phyloP scores from a whole-genome alignment of 805 yeast species.

The Yarrowia divulgata region DNA sequence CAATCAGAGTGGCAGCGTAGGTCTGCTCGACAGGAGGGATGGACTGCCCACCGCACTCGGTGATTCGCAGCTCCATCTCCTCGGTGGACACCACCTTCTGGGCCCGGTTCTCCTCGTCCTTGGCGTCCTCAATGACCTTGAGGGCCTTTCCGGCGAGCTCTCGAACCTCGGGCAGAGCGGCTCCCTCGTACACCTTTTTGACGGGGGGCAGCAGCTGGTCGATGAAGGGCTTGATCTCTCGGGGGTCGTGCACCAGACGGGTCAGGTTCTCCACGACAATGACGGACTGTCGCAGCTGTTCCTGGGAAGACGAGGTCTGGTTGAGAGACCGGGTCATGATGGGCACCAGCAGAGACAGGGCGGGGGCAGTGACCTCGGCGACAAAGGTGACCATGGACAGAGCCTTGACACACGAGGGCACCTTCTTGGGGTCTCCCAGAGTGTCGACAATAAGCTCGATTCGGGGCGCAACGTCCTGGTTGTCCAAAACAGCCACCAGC shows the following conservation, averaged over 20 bases:
- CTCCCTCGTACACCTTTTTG: constrained; percentile 83
- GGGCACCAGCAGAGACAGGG: constrained; percentile 87
- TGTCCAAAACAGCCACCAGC: constrained; percentile 84
- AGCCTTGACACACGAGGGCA: constrained; percentile 86
- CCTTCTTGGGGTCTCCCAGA: constrained; percentile 86
- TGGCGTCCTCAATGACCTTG: constrained; percentile 81
- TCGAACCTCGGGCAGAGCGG: constrained; percentile 96
- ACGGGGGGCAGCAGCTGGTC: constrained; percentile 93
- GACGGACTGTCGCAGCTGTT: constrained; percentile 94
- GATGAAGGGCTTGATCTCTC: constrained; percentile 86
- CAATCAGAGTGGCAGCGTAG: constrained; percentile 49
- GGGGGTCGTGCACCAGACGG: constrained; percentile 89
- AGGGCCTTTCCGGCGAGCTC: constrained; percentile 89
- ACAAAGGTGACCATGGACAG: constrained; percentile 94
- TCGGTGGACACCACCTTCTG: constrained; percentile 72
- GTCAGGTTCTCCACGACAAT: constrained; percentile 95
- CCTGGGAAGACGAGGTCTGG: constrained; percentile 89
- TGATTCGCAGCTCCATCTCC: constrained; percentile 51
- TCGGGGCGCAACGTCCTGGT: constrained; percentile 88
- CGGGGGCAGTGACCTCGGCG: constrained; percentile 98
- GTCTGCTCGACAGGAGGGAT: constrained; percentile 49
- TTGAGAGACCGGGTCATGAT: constrained; percentile 88
- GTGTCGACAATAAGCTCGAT: constrained; percentile 85
- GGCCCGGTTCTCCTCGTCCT: constrained; percentile 72
- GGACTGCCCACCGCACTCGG: constrained; percentile 54